A percentile compares a stretch with the other conserved stretches of the same genome.
These are phyloP conservation scores for Zea luxurians DNA, from an alignment of 176 grass and related monocot species.

Conservation along the genomic window DNA sequence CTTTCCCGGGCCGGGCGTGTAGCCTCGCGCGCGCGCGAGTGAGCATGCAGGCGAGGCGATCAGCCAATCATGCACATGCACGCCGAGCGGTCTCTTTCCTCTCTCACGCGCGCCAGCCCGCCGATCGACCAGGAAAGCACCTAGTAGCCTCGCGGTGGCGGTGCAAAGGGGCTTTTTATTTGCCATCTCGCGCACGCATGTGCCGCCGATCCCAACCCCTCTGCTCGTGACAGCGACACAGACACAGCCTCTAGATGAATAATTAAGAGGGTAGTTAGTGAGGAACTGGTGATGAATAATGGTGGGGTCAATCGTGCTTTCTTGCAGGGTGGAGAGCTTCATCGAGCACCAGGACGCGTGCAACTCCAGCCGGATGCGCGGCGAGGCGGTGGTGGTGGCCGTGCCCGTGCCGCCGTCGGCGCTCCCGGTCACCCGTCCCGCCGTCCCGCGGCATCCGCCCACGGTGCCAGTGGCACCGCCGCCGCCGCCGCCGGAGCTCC, in stretches of 20 bases:
- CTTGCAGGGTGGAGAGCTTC: conserved; percentile 91
- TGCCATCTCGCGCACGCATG: no score
- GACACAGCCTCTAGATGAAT: no score
- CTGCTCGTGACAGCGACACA: not conserved
- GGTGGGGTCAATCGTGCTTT: not conserved
- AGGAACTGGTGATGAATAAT: no score
- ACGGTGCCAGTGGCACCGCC: not conserved
- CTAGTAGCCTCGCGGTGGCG: not conserved
- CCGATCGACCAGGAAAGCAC: no score
- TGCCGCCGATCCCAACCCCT: no score
- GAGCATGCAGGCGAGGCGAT: not conserved
- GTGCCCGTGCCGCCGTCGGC: not conserved
- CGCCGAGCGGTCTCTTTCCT: not conserved
- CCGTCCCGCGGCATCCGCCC: not conserved
- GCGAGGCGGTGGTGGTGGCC: conserved; percentile 21
- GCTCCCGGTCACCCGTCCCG: conserved; percentile 36
- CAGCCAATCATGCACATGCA: not conserved
- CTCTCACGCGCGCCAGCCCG: no score
- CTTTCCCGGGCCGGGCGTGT: conserved; percentile 12
- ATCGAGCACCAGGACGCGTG: conserved; percentile 98
- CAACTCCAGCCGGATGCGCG: conserved; percentile 62
- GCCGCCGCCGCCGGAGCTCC: conserved; percentile 53
- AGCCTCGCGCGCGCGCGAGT: no score
- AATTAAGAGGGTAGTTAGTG: no score
- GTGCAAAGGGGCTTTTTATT: not conserved